Base-by-base conservation (phyloP, 164 flowering plant species). In the Vitis riparia region DNA sequence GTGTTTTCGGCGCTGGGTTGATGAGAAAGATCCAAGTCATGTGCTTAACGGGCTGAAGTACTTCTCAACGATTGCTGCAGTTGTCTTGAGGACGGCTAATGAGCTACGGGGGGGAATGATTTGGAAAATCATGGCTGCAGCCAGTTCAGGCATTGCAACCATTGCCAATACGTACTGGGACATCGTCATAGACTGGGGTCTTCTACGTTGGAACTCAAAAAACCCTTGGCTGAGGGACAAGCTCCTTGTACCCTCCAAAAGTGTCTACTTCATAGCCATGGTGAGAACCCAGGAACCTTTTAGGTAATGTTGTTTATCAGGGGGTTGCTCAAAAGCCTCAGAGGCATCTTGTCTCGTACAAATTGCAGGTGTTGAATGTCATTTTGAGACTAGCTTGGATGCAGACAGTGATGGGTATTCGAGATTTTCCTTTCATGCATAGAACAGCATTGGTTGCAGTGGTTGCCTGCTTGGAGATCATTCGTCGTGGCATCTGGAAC, bases 141-240 rank as follows among this genome's bases (percentile, higher is more conserved):
- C 67, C 4, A 75, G 51, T 13, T 83, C 86, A 27, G 78, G 66
- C 9, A 23, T 79, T 11, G 84, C 85, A 14, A 83, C 85, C 51
- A 29, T 78, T 30, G 14, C 7, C 19, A 68, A 19, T 32, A 83
- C 85, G 0, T 83, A 79, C 59, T 83, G 88, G 88, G 88, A 85
- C 47, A 57, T 85, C 9, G 85, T 78, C 14, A 55, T 71, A 7
- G 88, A 85, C 58, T 85, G 88, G 88, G 88, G 88, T 55, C 82
- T 85, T 47, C 71, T 85, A 32, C 56, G 56, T n/a, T 48, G 76
- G 49, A 68, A 77, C 23, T 71, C 88, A 0, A 79, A 7, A 32
- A 81, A 85, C 59, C 80, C 80, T 12, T 85, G 85, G 85, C 49
- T 85, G 70, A 79, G 88, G 68, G 88, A 85, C 44, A 83, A 85